phyloP scores from a whole-genome alignment of 1,139 yeast species.

The Diutina ranongensis region DNA sequence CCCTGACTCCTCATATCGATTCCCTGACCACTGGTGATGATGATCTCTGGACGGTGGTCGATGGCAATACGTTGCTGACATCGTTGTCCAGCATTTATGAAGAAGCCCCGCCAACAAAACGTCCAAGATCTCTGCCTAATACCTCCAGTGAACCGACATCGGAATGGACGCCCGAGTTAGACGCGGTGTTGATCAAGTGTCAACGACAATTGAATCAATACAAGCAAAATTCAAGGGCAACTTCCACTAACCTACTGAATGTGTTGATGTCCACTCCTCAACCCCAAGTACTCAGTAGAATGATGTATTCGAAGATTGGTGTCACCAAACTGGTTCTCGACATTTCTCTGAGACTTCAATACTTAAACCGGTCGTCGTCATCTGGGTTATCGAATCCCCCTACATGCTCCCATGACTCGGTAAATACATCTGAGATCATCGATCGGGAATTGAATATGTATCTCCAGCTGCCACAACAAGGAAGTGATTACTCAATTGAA shows the following conservation, averaged over 20 bases:
- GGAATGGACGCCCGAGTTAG: neutral
- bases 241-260: neutral
- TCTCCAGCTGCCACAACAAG: neutral
- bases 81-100: neutral
- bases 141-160: neutral
- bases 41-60: constrained; percentile 2
- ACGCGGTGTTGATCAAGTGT: neutral
- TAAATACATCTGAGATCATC: neutral
- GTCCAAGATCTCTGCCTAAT: neutral
- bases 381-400: neutral
- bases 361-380: neutral
- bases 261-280: neutral
- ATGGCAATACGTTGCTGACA: neutral
- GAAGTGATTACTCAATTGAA: neutral
- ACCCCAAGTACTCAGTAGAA: neutral
- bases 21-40: constrained; percentile 1
- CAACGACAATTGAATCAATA: neutral
- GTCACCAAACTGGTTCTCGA: neutral
- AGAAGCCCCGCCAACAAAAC: neutral
- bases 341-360: neutral
- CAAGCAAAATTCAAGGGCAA: neutral
- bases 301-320: neutral
- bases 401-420: neutral
- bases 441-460: neutral
- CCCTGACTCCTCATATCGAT: constrained; percentile 3